Base-by-base conservation (phyloP, 768 basidiomycete species). In the Calocybe cyanea region DNA sequence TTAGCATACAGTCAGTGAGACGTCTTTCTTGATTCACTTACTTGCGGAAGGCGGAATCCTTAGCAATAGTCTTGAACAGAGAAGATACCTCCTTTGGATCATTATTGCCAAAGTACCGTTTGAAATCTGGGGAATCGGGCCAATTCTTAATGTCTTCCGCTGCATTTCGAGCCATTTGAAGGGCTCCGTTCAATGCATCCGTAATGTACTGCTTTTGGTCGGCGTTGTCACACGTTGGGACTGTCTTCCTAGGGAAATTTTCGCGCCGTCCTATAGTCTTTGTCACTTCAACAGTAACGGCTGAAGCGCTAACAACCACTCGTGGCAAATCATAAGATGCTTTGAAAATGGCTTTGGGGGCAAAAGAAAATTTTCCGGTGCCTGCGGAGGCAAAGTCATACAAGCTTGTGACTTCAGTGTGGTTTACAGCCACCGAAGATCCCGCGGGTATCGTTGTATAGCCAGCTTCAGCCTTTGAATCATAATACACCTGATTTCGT, bases 361-460 rank as follows among this genome's bases (percentile, higher is more conserved):
- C 31, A 20, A 49, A 49, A 1, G 43, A 28, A 38, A 49, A 49
- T 7, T 42, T 41, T 7, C 48, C 48, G 13, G 48, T 34, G 3
- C 48, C 48, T 6, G 28, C 18, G 28, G 43, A 3, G 11, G 34
- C 48, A 20, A 49, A 49, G 43, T 49, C 48, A 24, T 49, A 49
- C 11, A 49, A 40, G n/a, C 37, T 23, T 13, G 31, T 43, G 21
- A 49, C 21, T 2, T 34, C 38, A 7, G 48, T 49, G 38, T 49
- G 48, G 48, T 49, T 49, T 4, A 49, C 48, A 5, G 48, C 48
- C n/a, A 49, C 31, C 5, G 48, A 49, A 10, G 43, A 43, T 2
- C 43, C 32, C 1, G 48, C 48, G 20, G 48, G 48, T 20, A 49
- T 49, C 19, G 43, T 49, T 18, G 10, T 41, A 38, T 49, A 49